Conservation (phyloP, 129 eudicot species). For the Apium graveolens region DNA sequence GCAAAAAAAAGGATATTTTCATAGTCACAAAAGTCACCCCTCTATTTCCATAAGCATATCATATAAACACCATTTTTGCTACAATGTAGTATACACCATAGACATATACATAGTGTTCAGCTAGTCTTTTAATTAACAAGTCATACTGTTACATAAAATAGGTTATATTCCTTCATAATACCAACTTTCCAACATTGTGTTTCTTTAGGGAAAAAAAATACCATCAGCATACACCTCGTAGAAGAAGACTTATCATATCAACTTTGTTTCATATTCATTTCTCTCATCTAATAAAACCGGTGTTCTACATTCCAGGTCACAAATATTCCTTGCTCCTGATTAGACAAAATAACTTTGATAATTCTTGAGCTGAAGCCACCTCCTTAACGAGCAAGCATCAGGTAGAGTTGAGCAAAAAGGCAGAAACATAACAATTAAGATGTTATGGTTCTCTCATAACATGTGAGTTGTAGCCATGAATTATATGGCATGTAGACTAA, state of each 20-base stretch:
- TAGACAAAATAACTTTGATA: background rate
- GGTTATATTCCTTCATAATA: background rate
- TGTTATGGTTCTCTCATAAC: too few species aligned
- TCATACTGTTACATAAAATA: background rate
- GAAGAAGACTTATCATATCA: background rate
- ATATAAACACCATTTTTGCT: background rate
- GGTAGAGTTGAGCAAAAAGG: background rate
- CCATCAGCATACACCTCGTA: background rate
- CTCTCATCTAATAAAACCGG: background rate
- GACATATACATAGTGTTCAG: background rate
- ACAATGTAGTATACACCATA: background rate
- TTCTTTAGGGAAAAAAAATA: background rate
- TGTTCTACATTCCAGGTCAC: background rate
- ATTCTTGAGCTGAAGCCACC: background rate
- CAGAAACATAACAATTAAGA: background rate
- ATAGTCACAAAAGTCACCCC: background rate
- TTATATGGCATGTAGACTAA: too few species aligned
- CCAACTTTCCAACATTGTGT: background rate
- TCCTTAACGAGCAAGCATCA: background rate
- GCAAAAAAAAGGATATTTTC: background rate
- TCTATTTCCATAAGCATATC: background rate
- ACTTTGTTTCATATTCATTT: background rate
- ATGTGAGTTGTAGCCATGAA: too few species aligned
- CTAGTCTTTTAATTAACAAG: background rate
- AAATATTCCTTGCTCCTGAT: background rate